Evolutionary conservation across 805 yeast genomes (phyloP), one percentile per base, ranked within the genome.

Genomic region (Danielozyma ontarioensis): DNA sequence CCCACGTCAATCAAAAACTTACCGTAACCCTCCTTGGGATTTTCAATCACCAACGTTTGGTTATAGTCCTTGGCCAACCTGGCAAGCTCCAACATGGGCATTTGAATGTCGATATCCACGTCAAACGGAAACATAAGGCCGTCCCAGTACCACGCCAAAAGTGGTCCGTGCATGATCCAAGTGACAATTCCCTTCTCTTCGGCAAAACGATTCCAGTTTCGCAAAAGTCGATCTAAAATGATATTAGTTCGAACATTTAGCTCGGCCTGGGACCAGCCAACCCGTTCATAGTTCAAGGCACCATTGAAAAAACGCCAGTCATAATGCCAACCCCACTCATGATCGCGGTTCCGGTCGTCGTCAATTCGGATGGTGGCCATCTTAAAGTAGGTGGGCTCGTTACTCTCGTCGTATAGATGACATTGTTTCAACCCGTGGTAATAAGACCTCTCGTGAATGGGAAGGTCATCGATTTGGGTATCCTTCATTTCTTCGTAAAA

Each of bases 1-100:
- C 51, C 50, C 25, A 42, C 41, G 16, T 48, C 51, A 17, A 48
- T 37, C 28, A 48, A 37, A 25, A 32, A 46, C 31, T 32, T 40
- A 4, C 53, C 50, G 32, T 42, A 45, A 6, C 51, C 53, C 25
- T 41, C 48, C 3, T 33, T 13, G 2, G 51, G 52, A 15, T 40
- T 35, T 32, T 44, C 48, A 19, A 44, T 37, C 28, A 44, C 46
- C 28, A 42, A 39, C 4, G 42, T 44, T 32, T 44, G 48, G 27
- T 44, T 44, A 23, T 21, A 37, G 15, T 35, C 22, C 7, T 25
- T 28, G 13, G 33, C 30, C 16, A 42, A 22, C 14, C 41, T 26
- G 8, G 32, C 22, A 25, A 44, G 33, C 25, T 42, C 46, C 17
- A 31, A 23, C 4, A 40, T 29, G 4, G 48, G 44, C 48, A 44